These are phyloP conservation scores for Xeromyces bisporus DNA, from an alignment of 495 filamentous ascomycete genomes.

Conservation along the genomic window DNA sequence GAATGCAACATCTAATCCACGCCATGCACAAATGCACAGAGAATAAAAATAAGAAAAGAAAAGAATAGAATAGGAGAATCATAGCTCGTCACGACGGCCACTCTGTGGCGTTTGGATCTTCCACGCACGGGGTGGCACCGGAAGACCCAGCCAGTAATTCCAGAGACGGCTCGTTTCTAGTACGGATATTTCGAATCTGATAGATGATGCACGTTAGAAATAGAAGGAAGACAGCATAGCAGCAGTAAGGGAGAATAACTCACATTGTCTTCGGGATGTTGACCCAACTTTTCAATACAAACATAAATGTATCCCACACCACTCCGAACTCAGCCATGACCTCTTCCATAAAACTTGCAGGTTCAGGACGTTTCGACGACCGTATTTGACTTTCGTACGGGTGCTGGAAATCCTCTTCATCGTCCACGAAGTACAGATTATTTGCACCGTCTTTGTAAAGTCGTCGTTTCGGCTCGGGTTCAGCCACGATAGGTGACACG, in stretches of 20 bases:
- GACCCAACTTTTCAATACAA: conserved; percentile 55
- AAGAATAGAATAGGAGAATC: conserved; percentile 39
- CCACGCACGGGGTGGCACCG: conserved; percentile 54
- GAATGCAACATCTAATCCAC: neutral
- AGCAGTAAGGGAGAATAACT: conserved; percentile 23
- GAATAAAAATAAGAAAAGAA: conserved; percentile 13
- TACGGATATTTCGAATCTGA: conserved; percentile 42
- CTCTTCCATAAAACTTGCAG: conserved; percentile 34
- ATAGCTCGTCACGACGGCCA: conserved; percentile 7
- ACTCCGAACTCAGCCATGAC: conserved; percentile 45
- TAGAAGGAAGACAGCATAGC: neutral
- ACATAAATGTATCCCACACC: conserved; percentile 42
- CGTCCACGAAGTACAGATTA: conserved; percentile 28
- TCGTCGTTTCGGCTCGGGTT: conserved; percentile 6
- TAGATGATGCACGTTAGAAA: conserved; percentile 1
- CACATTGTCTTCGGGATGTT: conserved; percentile 51
- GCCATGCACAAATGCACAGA: conserved; percentile 4
- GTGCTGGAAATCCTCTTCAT: conserved; percentile 20
- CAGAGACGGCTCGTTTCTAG: conserved; percentile 47
- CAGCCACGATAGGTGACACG: neutral
- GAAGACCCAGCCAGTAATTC: conserved; percentile 65
- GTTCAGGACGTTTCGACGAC: conserved; percentile 20
- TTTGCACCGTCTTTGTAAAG: conserved; percentile 20
- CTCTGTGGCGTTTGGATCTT: conserved; percentile 30
- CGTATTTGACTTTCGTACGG: conserved; percentile 15